Percentiles rank a stretch among this genome's conserved stretches.
phyloP scores from a whole-genome alignment of 371 early-diverging fungal species.

The Choanephora cucurbitarum region DNA sequence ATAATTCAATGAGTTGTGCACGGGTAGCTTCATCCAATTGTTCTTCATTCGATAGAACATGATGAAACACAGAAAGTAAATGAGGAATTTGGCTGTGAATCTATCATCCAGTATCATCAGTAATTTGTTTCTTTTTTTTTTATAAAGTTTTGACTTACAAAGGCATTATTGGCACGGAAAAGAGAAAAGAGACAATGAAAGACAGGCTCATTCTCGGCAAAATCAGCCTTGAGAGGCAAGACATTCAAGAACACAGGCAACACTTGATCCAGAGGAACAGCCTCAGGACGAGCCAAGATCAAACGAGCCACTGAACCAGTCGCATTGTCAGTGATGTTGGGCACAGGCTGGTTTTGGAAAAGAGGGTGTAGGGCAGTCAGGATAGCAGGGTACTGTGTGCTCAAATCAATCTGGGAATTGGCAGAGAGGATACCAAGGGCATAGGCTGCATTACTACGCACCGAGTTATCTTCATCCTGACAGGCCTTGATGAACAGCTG shows the following conservation, averaged over 20 bases:
- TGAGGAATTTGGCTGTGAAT: conserved; percentile 38
- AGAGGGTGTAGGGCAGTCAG: conserved; percentile 75
- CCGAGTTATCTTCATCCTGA: conserved; percentile 78
- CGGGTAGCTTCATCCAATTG: conserved; percentile 60
- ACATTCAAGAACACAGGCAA: conserved; percentile 70
- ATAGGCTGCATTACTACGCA: conserved; percentile 85
- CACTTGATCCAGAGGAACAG: conserved; percentile 73
- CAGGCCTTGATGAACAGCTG: conserved; percentile 71
- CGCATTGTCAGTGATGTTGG: conserved; percentile 85
- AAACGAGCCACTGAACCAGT: conserved; percentile 86
- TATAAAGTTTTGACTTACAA: too few relatives aligned
- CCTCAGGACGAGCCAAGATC: conserved; percentile 68
- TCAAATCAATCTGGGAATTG: conserved; percentile 70
- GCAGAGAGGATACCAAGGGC: conserved; percentile 77
- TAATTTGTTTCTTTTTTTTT: too few relatives aligned
- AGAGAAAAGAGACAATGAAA: conserved; percentile 70
- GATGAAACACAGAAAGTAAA: conserved; percentile 47
- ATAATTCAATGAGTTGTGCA: conserved; percentile 57
- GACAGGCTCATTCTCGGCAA: conserved; percentile 80
- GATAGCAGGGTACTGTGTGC: conserved; percentile 70
- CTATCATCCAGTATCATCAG: too few relatives aligned
- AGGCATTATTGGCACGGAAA: conserved; percentile 60
- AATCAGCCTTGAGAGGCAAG: conserved; percentile 81
- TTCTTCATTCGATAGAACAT: conserved; percentile 53
- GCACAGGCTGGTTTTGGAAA: conserved; percentile 62